Conservation (phyloP, 139 green algal genomes). For the Coelastrella sp. region DNA sequence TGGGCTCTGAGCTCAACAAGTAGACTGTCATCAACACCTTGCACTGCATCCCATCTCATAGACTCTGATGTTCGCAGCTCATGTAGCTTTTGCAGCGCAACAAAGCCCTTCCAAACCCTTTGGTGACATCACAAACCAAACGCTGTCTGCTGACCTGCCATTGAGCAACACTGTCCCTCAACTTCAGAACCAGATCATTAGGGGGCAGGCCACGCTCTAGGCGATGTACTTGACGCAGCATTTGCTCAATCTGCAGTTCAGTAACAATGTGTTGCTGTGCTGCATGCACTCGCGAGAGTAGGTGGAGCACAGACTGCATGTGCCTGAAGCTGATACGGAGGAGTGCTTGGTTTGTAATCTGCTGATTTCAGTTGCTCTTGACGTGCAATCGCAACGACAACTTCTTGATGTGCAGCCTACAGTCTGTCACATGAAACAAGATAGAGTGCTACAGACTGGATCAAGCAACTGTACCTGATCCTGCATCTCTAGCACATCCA, state of each 20-base stretch:
- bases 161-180: constrained; percentile 53
- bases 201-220: constrained; percentile 69
- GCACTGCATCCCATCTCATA: no score
- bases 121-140: no score
- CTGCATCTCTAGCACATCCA: constrained; percentile 70
- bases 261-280: not conserved
- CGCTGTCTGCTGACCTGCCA: constrained; percentile 56
- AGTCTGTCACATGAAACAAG: not conserved
- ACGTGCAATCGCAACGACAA: no score
- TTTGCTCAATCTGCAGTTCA: not conserved
- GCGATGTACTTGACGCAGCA: not conserved
- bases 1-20: no score
- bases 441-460: not conserved
- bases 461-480: constrained; percentile 68
- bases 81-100: no score
- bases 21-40: no score
- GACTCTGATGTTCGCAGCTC: no score
- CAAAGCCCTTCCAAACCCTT: no score
- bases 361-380: no score
- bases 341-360: no score
- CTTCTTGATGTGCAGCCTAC: not conserved
- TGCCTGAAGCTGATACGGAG: not conserved
- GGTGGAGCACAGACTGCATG: not conserved
- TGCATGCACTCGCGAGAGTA: not conserved
- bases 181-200: constrained; percentile 61